Evolutionary conservation across 1,139 yeast genomes (phyloP).

Genomic region (Ogataea hybrid): DNA sequence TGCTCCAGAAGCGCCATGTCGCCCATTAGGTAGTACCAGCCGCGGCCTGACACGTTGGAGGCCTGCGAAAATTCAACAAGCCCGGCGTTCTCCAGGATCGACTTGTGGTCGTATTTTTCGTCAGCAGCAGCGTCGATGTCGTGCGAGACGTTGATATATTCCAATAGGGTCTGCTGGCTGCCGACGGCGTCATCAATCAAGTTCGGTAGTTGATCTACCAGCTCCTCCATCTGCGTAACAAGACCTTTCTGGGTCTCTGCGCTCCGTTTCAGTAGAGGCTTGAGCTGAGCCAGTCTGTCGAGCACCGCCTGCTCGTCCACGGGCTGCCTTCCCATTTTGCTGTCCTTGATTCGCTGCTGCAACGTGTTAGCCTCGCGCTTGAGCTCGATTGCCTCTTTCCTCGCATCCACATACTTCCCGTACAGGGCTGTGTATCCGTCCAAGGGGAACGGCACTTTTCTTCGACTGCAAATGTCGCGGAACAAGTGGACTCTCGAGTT

Average conservation of each 20-base stretch:
- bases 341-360: slow-evolving; percentile 19
- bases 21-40: slow-evolving; percentile 83
- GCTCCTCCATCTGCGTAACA: slow-evolving; percentile 38
- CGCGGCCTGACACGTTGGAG: slow-evolving; percentile 73
- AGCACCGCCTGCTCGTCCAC: slow-evolving; percentile 13
- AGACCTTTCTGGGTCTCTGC: slow-evolving; percentile 36
- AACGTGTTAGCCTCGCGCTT: slow-evolving; percentile 10
- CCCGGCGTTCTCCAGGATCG: slow-evolving; percentile 58
- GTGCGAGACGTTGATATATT: slow-evolving; percentile 46
- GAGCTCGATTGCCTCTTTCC: slow-evolving; percentile 13
- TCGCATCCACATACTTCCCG: slow-evolving; percentile 8
- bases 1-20: slow-evolving; percentile 91
- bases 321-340: slow-evolving; percentile 12
- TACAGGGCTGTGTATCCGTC: slow-evolving; percentile 18
- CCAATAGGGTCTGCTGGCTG: slow-evolving; percentile 45
- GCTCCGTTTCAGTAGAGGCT: slow-evolving; percentile 29
- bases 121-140: slow-evolving; percentile 26
- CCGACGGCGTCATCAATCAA: slow-evolving; percentile 53
- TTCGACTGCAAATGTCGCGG: slow-evolving; percentile 24
- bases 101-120: slow-evolving; percentile 54
- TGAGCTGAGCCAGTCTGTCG: slow-evolving; percentile 19
- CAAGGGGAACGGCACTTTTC: slow-evolving; percentile 28
- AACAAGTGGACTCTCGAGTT: slow-evolving; percentile 21
- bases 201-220: slow-evolving; percentile 67
- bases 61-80: slow-evolving; percentile 73